Conservation (phyloP, 108 stramenopile genomes). For the Cyclotella choctawhatcheeana region DNA sequence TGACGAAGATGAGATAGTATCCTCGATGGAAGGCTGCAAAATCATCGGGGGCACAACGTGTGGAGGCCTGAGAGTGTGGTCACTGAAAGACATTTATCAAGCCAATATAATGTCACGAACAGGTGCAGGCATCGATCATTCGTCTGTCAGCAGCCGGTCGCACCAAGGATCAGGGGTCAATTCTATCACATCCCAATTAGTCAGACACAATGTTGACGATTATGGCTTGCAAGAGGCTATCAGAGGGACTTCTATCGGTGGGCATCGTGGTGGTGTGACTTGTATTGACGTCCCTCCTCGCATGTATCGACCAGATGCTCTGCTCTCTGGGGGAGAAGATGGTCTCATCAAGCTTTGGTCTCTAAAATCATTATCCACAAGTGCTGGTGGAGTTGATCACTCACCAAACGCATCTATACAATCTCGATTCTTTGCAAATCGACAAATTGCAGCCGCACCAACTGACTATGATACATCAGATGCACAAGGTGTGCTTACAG, state of each 20-base stretch:
- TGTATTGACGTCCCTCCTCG: constrained; percentile 84
- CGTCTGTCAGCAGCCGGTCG: constrained; percentile 29
- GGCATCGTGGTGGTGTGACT: constrained; percentile 86
- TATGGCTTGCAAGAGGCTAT: constrained; percentile 33
- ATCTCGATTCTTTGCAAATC: constrained; percentile 51
- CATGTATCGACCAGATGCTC: constrained; percentile 82
- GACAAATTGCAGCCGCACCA: constrained; percentile 32
- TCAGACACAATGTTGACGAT: constrained; percentile 33
- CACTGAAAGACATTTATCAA: constrained; percentile 76
- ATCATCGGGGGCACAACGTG: constrained; percentile 82
- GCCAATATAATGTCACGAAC: constrained; percentile 34
- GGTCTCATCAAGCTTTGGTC: constrained; percentile 90
- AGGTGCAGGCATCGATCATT: constrained; percentile 9
- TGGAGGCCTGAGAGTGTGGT: constrained; percentile 84
- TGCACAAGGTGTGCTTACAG: constrained; percentile 71
- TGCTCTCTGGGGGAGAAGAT: constrained; percentile 86
- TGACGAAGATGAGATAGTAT: constrained; percentile 60
- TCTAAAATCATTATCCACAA: constrained; percentile 52
- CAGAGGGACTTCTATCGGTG: constrained; percentile 44
- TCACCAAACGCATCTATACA: constrained; percentile 14
- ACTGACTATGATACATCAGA: constrained; percentile 61
- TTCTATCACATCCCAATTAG: constrained; percentile 13
- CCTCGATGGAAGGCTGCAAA: constrained; percentile 80
- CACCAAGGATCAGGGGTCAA: constrained; percentile 43
- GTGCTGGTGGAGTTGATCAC: constrained; percentile 18